phyloP scores from a whole-genome alignment of 305 asterid genomes.

The Caryopteris hybrid region DNA sequence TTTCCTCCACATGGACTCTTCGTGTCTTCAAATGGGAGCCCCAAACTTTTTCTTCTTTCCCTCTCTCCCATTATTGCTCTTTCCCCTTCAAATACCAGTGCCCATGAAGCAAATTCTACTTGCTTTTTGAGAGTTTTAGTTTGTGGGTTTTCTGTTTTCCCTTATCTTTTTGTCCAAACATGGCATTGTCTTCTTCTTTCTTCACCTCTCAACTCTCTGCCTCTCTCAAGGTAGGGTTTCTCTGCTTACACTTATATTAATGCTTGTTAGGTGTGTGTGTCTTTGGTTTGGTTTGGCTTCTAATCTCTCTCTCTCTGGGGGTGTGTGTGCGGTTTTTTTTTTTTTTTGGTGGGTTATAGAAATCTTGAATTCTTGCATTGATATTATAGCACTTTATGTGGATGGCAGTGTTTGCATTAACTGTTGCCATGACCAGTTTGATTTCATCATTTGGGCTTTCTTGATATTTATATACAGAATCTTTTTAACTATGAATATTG shows the following conservation, averaged over 20 bases:
- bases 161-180: not conserved
- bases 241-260: not conserved
- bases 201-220: conserved; percentile 29
- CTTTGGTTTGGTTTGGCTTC: conserved; percentile 6
- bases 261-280: not conserved
- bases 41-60: conserved; percentile 13
- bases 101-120: conserved; percentile 2
- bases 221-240: conserved; percentile 43
- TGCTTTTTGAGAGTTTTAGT: not conserved
- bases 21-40: conserved; percentile 25
- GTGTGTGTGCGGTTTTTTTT: too few relatives aligned
- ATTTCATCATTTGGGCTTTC: conserved; percentile 17
- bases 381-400: not conserved
- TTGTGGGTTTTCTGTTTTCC: not conserved
- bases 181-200: conserved; percentile 57
- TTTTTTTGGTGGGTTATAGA: not conserved
- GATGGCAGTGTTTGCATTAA: not conserved
- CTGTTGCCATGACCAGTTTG: conserved; percentile 9
- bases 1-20: conserved; percentile 16
- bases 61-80: not conserved
- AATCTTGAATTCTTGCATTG: conserved; percentile 12
- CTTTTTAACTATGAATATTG: not conserved
- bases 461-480: not conserved
- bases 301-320: not conserved
- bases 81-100: not conserved